Conservation (phyloP, 2,329 filamentous ascomycete genomes). For the Claviceps maximensis region DNA sequence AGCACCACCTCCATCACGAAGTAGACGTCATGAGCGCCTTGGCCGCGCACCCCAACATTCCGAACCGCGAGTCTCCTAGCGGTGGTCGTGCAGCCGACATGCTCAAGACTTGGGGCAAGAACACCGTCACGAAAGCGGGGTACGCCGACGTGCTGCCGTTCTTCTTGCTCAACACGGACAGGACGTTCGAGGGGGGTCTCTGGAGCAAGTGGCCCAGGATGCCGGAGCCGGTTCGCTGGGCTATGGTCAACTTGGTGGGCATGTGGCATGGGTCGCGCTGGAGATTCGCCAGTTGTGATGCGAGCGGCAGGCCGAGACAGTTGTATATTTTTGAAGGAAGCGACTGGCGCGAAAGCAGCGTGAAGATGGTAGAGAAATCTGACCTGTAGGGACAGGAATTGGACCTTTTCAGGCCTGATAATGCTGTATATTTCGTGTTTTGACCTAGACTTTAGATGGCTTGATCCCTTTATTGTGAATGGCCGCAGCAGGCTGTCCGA, state of each 20-base stretch:
- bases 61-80: conserved; percentile 30
- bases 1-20: neutral
- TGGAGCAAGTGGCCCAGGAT: no score
- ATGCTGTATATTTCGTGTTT: neutral
- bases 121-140: conserved; percentile 31
- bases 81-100: conserved; percentile 31
- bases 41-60: conserved; percentile 23
- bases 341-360: neutral
- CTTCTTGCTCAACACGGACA: conserved; percentile 47
- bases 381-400: conserved; percentile 3
- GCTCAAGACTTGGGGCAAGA: conserved; percentile 50
- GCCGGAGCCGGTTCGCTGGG: conserved; percentile 28
- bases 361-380: neutral
- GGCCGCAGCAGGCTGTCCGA: neutral
- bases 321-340: no score
- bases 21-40: neutral
- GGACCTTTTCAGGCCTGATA: neutral
- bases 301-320: no score
- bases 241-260: conserved; percentile 43
- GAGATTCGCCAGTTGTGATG: no score
- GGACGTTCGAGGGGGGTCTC: conserved; percentile 39
- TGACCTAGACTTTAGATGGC: neutral
- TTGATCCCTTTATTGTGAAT: neutral
- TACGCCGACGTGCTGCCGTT: neutral
- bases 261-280: conserved; percentile 28